Base-by-base conservation (phyloP, 192 early-diverging fungal species). In the Anaeromyces robustus region DNA sequence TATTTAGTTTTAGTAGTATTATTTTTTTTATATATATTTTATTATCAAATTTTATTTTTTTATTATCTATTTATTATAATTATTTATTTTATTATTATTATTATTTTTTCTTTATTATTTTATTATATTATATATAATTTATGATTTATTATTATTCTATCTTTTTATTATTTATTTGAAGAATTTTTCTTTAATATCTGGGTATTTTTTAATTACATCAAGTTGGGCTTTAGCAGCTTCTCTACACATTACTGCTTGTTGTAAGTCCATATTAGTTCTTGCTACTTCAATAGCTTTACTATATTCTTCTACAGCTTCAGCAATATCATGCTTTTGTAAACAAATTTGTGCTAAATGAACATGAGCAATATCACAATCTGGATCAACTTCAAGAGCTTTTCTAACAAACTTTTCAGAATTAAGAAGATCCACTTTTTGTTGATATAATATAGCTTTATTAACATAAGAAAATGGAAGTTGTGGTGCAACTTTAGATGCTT, bases 361-460 rank as follows among this genome's bases (percentile, higher is more conserved):
- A 84, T 94, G 94, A 18, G 97, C 97, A 84, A 97, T 93, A 85
- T 99, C 97, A 85, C 97, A 97, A 79, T 93, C 89, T n/a, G 96
- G 92, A 83, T 99, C 97, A 39, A 94, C 94, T 84, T 95, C 91
- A 77, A 95, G 88, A 11, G 97, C 96, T 29, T 91, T 86, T 34
- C 89, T 87, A 84, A 94, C 95, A 80, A 94, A 85, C 30, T 85
- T 83, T 89, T 95, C 92, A 30, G 97, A 94, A 80, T 86, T 86
- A 77, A 85, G 87, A n/a, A 89, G 82, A 81, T 99, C 92, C 29
- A 89, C 86, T 78, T 89, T 93, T 83, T 98, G 96, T 84, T 95
- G 79, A 81, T 88, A 83, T 4, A 90, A 82, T 77, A 91, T 87
- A 30, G 90, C 89, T 88, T 98, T 97, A 89, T 99, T 99, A 85